These are phyloP conservation scores for Kluyveromyces wickerhamii DNA, from an alignment of 805 yeast species.

Conservation along the genomic window DNA sequence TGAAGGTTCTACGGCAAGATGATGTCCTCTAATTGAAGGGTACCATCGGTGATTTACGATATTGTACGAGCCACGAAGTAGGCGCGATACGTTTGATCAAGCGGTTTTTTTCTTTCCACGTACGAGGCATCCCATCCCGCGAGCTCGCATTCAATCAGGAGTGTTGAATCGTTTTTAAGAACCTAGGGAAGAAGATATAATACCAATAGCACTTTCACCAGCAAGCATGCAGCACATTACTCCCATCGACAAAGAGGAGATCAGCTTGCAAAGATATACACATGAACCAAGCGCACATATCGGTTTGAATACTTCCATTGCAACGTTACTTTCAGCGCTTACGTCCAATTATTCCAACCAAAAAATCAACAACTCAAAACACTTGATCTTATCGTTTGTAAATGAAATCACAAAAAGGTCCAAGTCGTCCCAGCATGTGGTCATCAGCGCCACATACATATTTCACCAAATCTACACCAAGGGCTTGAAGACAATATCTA, in stretches of 20 bases:
- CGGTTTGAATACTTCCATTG: conserved; percentile 7
- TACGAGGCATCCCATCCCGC: no score
- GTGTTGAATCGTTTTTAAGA: no score
- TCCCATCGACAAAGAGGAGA: conserved; percentile 3
- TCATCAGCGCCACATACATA: conserved; percentile 16
- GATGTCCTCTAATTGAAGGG: no score
- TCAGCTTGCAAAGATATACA: not conserved
- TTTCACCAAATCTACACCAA: conserved; percentile 12
- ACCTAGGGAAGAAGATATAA: no score
- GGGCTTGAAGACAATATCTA: conserved; percentile 6
- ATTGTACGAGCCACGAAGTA: no score
- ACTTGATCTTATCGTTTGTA: conserved; percentile 10
- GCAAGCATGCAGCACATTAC: conserved; percentile 5
- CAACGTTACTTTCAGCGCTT: conserved; percentile 13
- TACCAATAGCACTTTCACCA: no score
- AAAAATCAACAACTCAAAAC: conserved; percentile 15
- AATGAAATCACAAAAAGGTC: conserved; percentile 21
- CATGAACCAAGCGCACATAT: not conserved
- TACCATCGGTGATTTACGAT: no score
- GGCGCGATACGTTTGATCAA: no score
- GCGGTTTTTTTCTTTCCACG: no score
- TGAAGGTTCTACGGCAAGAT: no score
- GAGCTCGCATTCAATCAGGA: no score
- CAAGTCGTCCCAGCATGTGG: conserved; percentile 14
- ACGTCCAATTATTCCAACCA: conserved; percentile 13